Evolutionary conservation across 129 eudicot genomes (phyloP), one percentile per base, ranked within the genome.

Genomic region (Chrysanthemum seticuspe): DNA sequence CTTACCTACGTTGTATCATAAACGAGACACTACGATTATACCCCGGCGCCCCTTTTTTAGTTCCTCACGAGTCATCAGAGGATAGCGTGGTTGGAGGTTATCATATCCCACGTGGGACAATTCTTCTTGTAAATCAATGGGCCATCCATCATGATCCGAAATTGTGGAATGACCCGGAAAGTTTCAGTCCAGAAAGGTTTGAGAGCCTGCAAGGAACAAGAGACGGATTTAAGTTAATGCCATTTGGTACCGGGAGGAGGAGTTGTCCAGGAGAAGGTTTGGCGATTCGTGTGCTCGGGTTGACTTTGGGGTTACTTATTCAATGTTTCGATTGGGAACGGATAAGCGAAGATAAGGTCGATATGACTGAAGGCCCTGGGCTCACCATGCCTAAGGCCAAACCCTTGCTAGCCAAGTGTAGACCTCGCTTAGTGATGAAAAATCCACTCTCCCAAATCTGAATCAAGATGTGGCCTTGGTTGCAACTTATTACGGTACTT

Each of bases 1-100:
- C 58, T 8, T 14, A 53, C 58, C 58, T 53, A 13, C 58, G 18
- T 11, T 11, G 58, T 53, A 53, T 53, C n/a, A 4, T 53, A 10
- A 53, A 53, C 58, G 58, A 53, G 58, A 53, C 58, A 53, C 58
- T 53, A 53, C 58, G 58, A 53, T 53, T 53, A 53, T 53, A 53
- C 18, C 58, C 58, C 1, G 58, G 16, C 7, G 58, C 16, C 58
- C 58, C 58, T 53, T 53, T 53, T 8, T 16, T 53, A 53, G n/a
- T 53, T 16, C 58, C 58, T 4, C 58, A 16, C 13, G 58, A 53
- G 19, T 53, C 58, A 53, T 53, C 58, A 13, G 14, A 53, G 19
- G 58, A 53, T 53, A 14, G 58, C 13, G 58, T 53, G n/a, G 18
- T 53, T 53, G 58, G 58, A 16, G 58, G 58, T 16, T 53, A 53